Base-by-base conservation (phyloP, 139 green algal genomes). In the Chlamydomonas eustigma region DNA sequence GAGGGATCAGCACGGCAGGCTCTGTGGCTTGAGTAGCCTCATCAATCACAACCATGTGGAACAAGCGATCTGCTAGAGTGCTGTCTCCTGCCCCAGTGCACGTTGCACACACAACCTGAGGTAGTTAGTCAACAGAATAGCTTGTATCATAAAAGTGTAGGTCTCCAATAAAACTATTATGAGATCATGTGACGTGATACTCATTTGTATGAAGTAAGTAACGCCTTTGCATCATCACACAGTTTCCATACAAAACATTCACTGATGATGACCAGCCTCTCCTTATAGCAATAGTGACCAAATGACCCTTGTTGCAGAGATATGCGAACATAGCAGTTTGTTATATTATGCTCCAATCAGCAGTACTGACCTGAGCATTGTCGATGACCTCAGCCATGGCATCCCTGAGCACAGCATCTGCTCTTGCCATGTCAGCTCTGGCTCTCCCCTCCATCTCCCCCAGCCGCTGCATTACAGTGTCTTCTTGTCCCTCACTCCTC, bases 11-110 rank as follows among this genome's bases (percentile, higher is more conserved):
- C 28, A 84, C 87, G 1, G 86, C 81, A 1, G 94, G 91, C 82
- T 97, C 92, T 4, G 93, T 97, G 33, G 92, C 88, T 83, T 98
- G 94, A 8, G 86, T 92, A 37, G 95, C 95, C 76, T 98, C 94
- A 73, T 98, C 95, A 6, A 98, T 82, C 35, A 98, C 87, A 4
- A 97, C 92, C 25, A 94, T 68, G 28, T 78, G 79, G 88, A 94
- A 98, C 5, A 71, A 51, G 8, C 50, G 39, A 3, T 72, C 51
- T 0, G 68, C 39, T 3, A 91, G 76, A 44, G 74, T 12, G 1
- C 63, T 63, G 50, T 93, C 88, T 0, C 88, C 92, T 1, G 88
- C 85, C 2, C 83, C 84, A 4, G 84, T 72, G 73, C 82, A 87
- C 6, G 82, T 94, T 4, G 78, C 73, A 35, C 77, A 83, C 67